Evolutionary conservation across 1,284 basidiomycete species (phyloP), one percentile per base, ranked within the genome.

Genomic region (Phellinidium pouzarii): DNA sequence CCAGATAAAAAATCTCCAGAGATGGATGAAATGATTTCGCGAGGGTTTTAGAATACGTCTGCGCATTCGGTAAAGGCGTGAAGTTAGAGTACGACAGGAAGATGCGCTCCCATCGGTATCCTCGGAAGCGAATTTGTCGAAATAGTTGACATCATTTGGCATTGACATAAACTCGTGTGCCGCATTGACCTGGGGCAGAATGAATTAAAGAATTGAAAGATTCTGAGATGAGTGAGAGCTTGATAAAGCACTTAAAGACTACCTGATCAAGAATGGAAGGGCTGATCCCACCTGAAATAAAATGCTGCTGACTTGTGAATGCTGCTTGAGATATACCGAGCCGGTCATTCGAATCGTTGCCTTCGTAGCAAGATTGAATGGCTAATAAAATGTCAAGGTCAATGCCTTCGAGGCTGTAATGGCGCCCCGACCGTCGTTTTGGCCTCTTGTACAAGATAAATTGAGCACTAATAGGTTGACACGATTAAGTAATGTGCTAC

Each of bases 371-470:
- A 43, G 60, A 41, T 54, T 40, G 48, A 46, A 44, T 42, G 60
- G 52, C 52, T 53, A 48, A 58, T 59, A 8, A 64, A 4, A 50
- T 26, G 51, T 61, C 64, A 26, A 72, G 65, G 11, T 61, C 65
- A 22, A 72, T 67, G 31, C 65, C 61, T 34, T 73, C 68, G 22
- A 84, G 64, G 0, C 76, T 68, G 59, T 83, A 80, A 57, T 80
- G 82, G 22, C 81, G 73, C 54, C 83, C 66, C 8, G 76, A 75
- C 3, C 66, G 62, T 17, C 68, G 62, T 1, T 68, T 59, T 50
- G 82, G 80, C 34, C 75, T 71, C 38, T 65, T 61, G 59, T 84
- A 87, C 52, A 72, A 68, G 37, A 82, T 66, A 37, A 77, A 58
- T 23, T 51, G 64, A 47, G 68, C 63, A 3, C 65, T 56, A 34